Evolutionary conservation across 768 basidiomycete genomes (phyloP), one percentile per base, ranked within the genome.

Genomic region (Lyophyllum decastes): DNA sequence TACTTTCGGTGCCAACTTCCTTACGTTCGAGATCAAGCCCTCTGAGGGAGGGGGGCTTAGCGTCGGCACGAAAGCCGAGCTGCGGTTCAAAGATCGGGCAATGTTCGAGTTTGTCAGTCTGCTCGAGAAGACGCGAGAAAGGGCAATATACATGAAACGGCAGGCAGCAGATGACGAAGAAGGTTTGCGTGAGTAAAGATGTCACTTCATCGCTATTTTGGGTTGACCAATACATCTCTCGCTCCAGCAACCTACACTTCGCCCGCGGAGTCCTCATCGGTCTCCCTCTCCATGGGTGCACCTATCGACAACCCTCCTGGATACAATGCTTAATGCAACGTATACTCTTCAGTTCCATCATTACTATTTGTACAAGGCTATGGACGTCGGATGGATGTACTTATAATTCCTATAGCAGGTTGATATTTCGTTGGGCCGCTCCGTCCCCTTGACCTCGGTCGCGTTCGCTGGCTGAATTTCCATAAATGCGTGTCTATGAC

Each of bases 81-180:
- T 92, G 40, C 82, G 90, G 54, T 81, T 90, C 68, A 82, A 80
- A 68, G 80, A 89, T 66, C 77, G 80, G 44, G 81, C 84, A 12
- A 83, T 92, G 77, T 90, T 91, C 65, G 78, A 85, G 67, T 94
- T 94, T 63, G 84, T 87, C 35, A 83, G 81, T 48, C 69, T 84
- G 24, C 71, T 94, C 52, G 89, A 90, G 73, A 92, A 92, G 78
- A 83, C 88, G 33, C 81, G 90, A 50, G 90, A 92, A 73, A 76
- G 82, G 47, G 84, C 84, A 16, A 83, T 90, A 50, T 90, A 87
- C 63, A 90, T 91, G 90, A 86, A 77, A 68, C 76, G 88, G 47
- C 84, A 85, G 68, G 66, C 69, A 41, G 72, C 74, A 14, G 83
- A 85, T 48, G 82, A 86, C 17, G 81, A 85, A 52, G 86, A 88